A percentile compares a stretch with the other conserved stretches of the same genome.
These are phyloP conservation scores for Sugiyamaella castrensis DNA, from an alignment of 1,139 yeast genomes.

Conservation along the genomic window DNA sequence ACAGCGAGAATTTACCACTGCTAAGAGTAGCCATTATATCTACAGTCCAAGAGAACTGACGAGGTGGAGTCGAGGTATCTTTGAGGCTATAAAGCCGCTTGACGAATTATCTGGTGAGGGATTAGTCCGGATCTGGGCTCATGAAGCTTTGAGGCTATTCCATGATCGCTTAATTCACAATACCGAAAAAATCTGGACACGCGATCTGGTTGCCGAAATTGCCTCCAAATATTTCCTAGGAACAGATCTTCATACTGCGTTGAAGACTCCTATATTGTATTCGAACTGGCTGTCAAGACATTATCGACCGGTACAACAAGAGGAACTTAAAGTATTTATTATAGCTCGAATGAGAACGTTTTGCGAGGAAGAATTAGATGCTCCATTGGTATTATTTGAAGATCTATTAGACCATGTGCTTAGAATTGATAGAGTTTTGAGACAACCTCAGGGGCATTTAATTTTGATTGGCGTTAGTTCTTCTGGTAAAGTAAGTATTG, in stretches of 20 bases:
- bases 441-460: conserved; percentile 88
- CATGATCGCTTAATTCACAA: conserved; percentile 60
- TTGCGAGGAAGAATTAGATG: conserved; percentile 65
- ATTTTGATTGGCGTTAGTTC: conserved; percentile 84
- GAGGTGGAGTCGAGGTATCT: conserved; percentile 80
- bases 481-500: conserved; percentile 56
- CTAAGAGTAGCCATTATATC: conserved; percentile 56
- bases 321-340: conserved; percentile 53
- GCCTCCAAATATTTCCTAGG: conserved; percentile 49
- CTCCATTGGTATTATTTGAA: conserved; percentile 60
- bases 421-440: conserved; percentile 75
- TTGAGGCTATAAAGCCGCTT: conserved; percentile 49
- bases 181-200: conserved; percentile 54
- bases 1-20: conserved; percentile 41
- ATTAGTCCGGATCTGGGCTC: conserved; percentile 69
- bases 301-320: conserved; percentile 56
- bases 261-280: conserved; percentile 54
- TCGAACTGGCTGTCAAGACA: conserved; percentile 72
- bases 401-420: conserved; percentile 73
- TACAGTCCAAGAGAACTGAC: conserved; percentile 92
- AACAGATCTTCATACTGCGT: conserved; percentile 39
- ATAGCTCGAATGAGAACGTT: conserved; percentile 65
- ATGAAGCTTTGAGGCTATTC: conserved; percentile 77
- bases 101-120: conserved; percentile 42
- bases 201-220: conserved; percentile 41